Percentiles rank a stretch among this genome's conserved stretches.
Evolutionary conservation across 1,139 yeast genomes (phyloP).

Genomic region (Taphrina pruni): DNA sequence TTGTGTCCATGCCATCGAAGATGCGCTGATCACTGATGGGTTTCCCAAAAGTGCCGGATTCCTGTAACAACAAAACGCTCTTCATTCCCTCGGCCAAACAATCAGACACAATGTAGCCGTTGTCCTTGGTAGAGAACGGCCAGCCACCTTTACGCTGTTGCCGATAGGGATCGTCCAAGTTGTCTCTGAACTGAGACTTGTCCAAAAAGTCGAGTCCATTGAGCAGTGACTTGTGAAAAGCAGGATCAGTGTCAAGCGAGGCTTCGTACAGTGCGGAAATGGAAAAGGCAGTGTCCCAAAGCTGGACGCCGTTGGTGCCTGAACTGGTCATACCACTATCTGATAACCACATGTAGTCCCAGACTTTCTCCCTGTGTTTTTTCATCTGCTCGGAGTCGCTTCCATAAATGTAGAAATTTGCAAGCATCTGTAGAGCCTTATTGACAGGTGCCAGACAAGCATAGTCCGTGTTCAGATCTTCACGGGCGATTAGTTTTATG

Average conservation of each 20-base stretch:
- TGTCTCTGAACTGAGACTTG: conserved; percentile 53
- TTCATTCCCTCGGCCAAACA: conserved; percentile 96
- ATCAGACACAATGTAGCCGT: conserved; percentile 95
- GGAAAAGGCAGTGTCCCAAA: conserved; percentile 94
- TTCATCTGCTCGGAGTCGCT: conserved; percentile 65
- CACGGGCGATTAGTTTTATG: conserved; percentile 72
- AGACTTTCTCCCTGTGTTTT: conserved; percentile 64
- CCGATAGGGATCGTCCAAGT: conserved; percentile 71
- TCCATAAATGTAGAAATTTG: conserved; percentile 73
- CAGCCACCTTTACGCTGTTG: conserved; percentile 91
- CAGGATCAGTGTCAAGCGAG: conserved; percentile 72
- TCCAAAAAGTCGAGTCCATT: conserved; percentile 73
- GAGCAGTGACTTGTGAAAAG: conserved; percentile 64
- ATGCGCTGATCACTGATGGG: conserved; percentile 63
- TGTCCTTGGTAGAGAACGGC: conserved; percentile 95
- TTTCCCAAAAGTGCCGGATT: conserved; percentile 60
- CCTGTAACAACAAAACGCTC: conserved; percentile 89
- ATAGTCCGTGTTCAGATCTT: conserved; percentile 76
- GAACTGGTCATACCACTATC: conserved; percentile 89
- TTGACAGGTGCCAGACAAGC: conserved; percentile 93
- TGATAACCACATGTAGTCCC: conserved; percentile 81
- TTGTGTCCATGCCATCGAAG: conserved; percentile 72
- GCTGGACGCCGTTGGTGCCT: conserved; percentile 98
- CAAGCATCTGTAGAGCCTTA: conserved; percentile 81
- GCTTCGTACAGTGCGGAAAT: conserved; percentile 82